These are phyloP conservation scores for Sporothrix globosa DNA, from an alignment of 2,329 filamentous ascomycete species.

Conservation along the genomic window DNA sequence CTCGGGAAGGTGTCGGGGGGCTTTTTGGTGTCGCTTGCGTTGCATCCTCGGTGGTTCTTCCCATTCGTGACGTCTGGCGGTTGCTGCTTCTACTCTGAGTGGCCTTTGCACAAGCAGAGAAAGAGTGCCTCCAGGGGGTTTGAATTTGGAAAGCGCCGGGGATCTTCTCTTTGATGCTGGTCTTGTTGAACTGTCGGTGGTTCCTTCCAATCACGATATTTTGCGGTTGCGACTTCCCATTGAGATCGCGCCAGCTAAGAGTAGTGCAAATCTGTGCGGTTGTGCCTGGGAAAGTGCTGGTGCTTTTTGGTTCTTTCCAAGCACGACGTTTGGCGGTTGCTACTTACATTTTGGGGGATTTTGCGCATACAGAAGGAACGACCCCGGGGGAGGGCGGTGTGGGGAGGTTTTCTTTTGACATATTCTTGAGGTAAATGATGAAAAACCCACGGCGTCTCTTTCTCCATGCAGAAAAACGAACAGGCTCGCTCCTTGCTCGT, in stretches of 20 bases:
- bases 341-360: not conserved
- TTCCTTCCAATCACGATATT: slow-evolving; percentile 18
- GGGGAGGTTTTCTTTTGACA: too few relatives aligned
- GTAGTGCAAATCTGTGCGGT: not conserved
- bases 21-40: not conserved
- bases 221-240: not conserved
- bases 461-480: too few relatives aligned
- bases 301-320: too few relatives aligned
- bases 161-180: not conserved
- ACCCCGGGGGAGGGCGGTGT: too few relatives aligned
- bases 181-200: slow-evolving; percentile 14
- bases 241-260: not conserved
- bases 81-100: slow-evolving; percentile 9
- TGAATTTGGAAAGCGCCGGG: not conserved
- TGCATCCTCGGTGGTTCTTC: slow-evolving; percentile 5
- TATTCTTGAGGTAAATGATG: too few relatives aligned
- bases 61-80: not conserved
- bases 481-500: too few relatives aligned
- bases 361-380: not conserved
- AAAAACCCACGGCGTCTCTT: too few relatives aligned
- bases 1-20: not conserved
- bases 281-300: too few relatives aligned
- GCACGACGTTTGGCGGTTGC: not conserved
- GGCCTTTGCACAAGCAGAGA: slow-evolving; percentile 2
- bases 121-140: not conserved